Evolutionary conservation across 352 stramenopile genomes (phyloP).

Genomic region (Paralagenidium karlingii): DNA sequence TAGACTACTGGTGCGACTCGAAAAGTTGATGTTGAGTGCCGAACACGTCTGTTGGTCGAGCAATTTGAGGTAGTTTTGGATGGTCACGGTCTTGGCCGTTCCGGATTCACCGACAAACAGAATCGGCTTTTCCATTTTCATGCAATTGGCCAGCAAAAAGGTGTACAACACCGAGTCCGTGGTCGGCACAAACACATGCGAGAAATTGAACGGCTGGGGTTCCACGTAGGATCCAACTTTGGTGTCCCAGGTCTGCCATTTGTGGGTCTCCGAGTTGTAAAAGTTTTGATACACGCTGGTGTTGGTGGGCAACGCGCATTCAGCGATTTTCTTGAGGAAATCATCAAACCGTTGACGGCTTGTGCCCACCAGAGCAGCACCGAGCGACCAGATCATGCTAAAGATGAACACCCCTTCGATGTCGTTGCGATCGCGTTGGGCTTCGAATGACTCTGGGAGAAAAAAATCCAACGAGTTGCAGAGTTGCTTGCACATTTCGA

Average conservation of each 20-base stretch:
- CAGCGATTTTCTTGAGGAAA: conserved; percentile 82
- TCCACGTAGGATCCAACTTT: conserved; percentile 83
- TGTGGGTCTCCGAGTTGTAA: conserved; percentile 82
- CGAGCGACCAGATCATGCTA: conserved; percentile 88
- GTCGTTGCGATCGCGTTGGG: conserved; percentile 27
- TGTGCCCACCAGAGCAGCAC: conserved; percentile 69
- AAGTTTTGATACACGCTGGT: conserved; percentile 82
- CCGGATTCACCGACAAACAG: conserved; percentile 91
- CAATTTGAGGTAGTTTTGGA: conserved; percentile 87
- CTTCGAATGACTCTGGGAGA: conserved; percentile 43
- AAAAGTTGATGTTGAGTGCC: conserved; percentile 88
- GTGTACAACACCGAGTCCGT: conserved; percentile 92
- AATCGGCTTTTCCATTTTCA: conserved; percentile 79
- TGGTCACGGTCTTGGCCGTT: conserved; percentile 93
- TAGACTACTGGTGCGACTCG: conserved; percentile 84
- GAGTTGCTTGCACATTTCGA: conserved; percentile 94
- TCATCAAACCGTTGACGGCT: conserved; percentile 81
- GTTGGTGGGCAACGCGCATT: conserved; percentile 41
- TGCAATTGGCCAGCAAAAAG: conserved; percentile 82
- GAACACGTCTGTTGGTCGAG: conserved; percentile 58
- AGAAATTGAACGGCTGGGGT: conserved; percentile 89
- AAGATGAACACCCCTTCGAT: conserved; percentile 91
- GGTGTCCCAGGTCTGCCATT: conserved; percentile 86
- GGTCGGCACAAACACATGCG: conserved; percentile 92
- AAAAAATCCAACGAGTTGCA: conserved; percentile 88